phyloP scores from a whole-genome alignment of 768 basidiomycete species.

The Hirschioporus abietinus region DNA sequence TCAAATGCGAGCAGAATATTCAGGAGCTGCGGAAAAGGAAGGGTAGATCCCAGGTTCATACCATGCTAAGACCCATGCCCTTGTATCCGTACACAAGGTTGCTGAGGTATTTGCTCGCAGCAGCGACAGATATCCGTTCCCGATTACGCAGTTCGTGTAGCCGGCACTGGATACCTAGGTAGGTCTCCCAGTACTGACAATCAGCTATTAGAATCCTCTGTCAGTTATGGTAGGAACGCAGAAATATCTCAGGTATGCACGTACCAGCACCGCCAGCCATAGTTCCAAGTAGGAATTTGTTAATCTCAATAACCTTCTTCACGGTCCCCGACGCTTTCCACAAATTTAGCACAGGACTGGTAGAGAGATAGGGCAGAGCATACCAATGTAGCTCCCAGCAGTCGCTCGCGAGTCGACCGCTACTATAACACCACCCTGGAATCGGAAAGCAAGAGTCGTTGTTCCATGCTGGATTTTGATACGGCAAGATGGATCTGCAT shows the following conservation, averaged over 20 bases:
- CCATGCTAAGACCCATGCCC: constrained; percentile 99
- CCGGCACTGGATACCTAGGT: constrained; percentile 96
- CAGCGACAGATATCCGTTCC: constrained; percentile 98
- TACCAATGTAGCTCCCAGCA: constrained; percentile 94
- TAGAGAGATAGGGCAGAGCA: neutral
- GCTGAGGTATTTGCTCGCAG: constrained; percentile 94
- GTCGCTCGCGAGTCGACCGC: constrained; percentile 99
- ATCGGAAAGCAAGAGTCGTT: constrained; percentile 96
- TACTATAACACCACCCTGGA: constrained; percentile 96
- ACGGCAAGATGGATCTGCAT: constrained; percentile 86
- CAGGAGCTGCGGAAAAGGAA: constrained; percentile 9
- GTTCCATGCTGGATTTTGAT: constrained; percentile 99
- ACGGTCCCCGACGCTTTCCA: constrained; percentile 86
- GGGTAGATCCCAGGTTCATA: constrained; percentile 28
- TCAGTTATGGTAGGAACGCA: constrained; percentile 5
- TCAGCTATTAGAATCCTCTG: constrained; percentile 52
- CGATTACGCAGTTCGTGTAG: constrained; percentile 93
- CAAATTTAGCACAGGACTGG: neutral
- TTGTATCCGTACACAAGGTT: constrained; percentile 98
- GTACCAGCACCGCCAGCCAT: constrained; percentile 98
- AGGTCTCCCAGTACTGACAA: constrained; percentile 98
- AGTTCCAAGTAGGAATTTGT: constrained; percentile 96
- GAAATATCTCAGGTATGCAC: constrained; percentile 21
- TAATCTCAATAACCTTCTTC: constrained; percentile 99
- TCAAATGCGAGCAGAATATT: neutral